Evolutionary conservation across 1,284 basidiomycete genomes (phyloP).

Genomic region (Sporisorium scitamineum): DNA sequence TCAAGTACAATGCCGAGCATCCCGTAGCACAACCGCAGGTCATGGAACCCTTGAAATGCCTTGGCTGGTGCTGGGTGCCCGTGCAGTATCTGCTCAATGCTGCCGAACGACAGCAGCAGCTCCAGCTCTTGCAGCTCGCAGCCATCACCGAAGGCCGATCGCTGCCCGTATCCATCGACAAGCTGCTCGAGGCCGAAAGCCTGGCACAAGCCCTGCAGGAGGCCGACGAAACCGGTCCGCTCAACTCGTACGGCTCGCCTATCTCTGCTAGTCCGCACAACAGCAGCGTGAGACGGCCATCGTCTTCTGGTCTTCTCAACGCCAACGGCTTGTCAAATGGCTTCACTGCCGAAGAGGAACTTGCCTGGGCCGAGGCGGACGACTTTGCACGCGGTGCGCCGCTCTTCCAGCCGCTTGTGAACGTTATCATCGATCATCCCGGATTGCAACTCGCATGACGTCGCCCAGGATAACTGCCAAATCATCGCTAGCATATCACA

Average conservation of each 20-base stretch:
- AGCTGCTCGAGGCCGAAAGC: constrained; percentile 47
- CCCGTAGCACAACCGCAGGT: constrained; percentile 32
- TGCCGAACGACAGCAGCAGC: constrained; percentile 32
- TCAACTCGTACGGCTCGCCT: constrained; percentile 7
- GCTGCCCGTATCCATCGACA: constrained; percentile 49
- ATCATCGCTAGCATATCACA: not conserved
- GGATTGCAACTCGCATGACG: constrained; percentile 12
- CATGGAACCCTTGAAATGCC: constrained; percentile 63
- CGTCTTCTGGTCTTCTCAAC: constrained; percentile 3
- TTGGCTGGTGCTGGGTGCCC: constrained; percentile 63
- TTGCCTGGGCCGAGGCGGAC: constrained; percentile 51
- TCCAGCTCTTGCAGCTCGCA: constrained; percentile 33
- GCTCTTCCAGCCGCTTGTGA: constrained; percentile 49
- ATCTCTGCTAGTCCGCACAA: not conserved
- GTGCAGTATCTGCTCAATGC: constrained; percentile 39
- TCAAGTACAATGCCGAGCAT: constrained; percentile 20
- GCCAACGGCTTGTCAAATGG: not conserved
- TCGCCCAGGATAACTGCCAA: not conserved
- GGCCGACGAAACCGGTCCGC: constrained; percentile 20
- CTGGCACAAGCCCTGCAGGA: constrained; percentile 39
- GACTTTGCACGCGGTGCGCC: constrained; percentile 54
- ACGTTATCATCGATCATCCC: constrained; percentile 39
- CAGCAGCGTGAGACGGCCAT: constrained; percentile 7
- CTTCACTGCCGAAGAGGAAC: constrained; percentile 20
- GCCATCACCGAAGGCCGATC: constrained; percentile 34